Evolutionary conservation across 352 stramenopile species (phyloP).

Genomic region (Pythium monospermum): DNA sequence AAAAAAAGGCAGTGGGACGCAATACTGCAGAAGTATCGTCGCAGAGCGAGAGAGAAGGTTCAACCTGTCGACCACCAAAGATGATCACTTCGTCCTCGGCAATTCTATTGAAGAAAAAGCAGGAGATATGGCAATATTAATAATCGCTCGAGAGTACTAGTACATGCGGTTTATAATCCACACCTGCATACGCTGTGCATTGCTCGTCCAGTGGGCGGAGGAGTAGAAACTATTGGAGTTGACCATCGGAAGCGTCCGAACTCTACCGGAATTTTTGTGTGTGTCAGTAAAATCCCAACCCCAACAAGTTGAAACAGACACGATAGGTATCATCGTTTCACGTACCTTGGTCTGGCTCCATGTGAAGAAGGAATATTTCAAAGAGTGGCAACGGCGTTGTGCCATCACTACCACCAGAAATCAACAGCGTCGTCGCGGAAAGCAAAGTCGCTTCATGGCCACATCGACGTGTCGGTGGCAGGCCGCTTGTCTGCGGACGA

Average conservation of each 20-base stretch:
- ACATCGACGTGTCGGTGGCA: slow-evolving; percentile 36
- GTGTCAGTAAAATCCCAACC: too few relatives aligned
- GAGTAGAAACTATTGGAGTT: slow-evolving; percentile 23
- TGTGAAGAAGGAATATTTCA: slow-evolving; percentile 22
- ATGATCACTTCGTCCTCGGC: slow-evolving; percentile 35
- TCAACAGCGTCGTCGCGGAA: slow-evolving; percentile 32
- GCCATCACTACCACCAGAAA: slow-evolving; percentile 61
- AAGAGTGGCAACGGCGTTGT: slow-evolving; percentile 37
- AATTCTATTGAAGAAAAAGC: slow-evolving; percentile 2
- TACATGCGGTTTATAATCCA: neutral
- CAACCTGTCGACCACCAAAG: slow-evolving; percentile 63
- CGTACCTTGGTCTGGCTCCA: slow-evolving; percentile 30
- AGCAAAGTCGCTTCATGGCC: slow-evolving; percentile 47
- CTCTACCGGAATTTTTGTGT: neutral
- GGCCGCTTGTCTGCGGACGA: slow-evolving; percentile 22
- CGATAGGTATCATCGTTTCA: slow-evolving; percentile 25
- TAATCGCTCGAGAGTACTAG: neutral
- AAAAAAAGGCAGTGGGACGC: too few relatives aligned
- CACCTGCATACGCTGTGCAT: slow-evolving; percentile 56
- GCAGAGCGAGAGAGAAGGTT: too few relatives aligned
- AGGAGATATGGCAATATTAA: too few relatives aligned
- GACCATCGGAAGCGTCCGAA: slow-evolving; percentile 51
- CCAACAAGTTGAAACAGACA: neutral
- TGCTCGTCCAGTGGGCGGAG: slow-evolving; percentile 35
- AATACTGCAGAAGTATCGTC: too few relatives aligned